Base-by-base conservation (phyloP, 2,329 filamentous ascomycete species). In the Sclerotinia subarctica region DNA sequence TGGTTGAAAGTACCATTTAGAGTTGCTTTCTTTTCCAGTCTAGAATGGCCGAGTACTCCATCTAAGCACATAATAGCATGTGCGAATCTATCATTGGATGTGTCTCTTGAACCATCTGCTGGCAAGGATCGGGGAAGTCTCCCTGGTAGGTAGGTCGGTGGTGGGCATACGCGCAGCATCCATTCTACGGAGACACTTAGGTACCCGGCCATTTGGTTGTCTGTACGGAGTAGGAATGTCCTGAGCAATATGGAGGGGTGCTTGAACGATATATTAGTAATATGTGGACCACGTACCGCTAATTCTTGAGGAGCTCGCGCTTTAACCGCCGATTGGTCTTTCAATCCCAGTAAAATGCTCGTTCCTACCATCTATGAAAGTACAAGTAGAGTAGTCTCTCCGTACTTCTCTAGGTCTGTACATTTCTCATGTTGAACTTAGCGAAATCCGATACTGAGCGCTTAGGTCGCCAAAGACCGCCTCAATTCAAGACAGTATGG, bases 401-500 rank as follows among this genome's bases (percentile, higher is more conserved):
- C 17, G 29, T 57, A 58, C 42, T 38, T 58, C 15, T 8, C 26
- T 47, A n/a, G 2, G 21, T 57, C 21, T 47, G 29, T 47, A 57
- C 19, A 47, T 46, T 57, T 32, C 42, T 65, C 38, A 66, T 66
- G 52, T 47, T 42, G 52, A 44, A 32, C 38, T 49, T 58, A 17
- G 53, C 64, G 44, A 58, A 68, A 68, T 53, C 38, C 47, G 49
- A 64, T 54, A 67, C 62, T 49, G 54, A 69, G 49, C 65, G 58
- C 29, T 49, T 64, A 46, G 68, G 65, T 44, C 65, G 66, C 26
- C 26, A 69, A 58, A 67, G 68, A 24, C 68, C 68, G 11, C 26
- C 51, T 46, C 52, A 56, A 21, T 69, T 69, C 59, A 58, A 53
- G 26, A 69, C 66, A 38, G n/a, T 35, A 32, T 68, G 66, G 65